These are phyloP conservation scores for Rhizopogon vinicolor DNA, from an alignment of 768 basidiomycete genomes.

Conservation along the genomic window DNA sequence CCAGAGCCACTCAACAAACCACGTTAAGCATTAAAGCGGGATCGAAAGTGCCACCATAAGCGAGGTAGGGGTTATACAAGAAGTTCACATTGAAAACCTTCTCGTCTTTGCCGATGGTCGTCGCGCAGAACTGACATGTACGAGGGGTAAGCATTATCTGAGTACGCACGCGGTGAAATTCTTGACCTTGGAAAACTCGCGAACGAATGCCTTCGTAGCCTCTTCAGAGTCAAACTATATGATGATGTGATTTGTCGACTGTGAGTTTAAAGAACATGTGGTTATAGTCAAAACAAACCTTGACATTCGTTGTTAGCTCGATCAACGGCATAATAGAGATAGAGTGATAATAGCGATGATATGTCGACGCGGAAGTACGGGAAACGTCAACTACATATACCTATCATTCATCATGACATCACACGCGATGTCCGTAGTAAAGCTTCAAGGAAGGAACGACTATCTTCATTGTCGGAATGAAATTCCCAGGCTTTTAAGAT, in stretches of 20 bases:
- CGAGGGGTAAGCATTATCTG: background rate
- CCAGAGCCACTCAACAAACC: conserved; percentile 34
- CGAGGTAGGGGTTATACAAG: conserved; percentile 53
- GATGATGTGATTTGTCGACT: too few relatives aligned
- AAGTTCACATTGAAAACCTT: conserved; percentile 49
- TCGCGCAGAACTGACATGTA: conserved; percentile 42
- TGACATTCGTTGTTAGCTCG: conserved; percentile 35
- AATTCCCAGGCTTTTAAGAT: too few relatives aligned
- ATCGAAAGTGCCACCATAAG: conserved; percentile 59
- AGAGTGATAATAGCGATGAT: background rate
- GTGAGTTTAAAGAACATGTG: background rate
- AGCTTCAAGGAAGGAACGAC: too few relatives aligned
- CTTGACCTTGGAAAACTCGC: conserved; percentile 32
- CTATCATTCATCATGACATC: too few relatives aligned
- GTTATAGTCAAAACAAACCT: conserved; percentile 13
- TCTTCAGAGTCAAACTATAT: conserved; percentile 11
- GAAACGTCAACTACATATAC: too few relatives aligned
- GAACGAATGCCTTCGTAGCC: conserved; percentile 19
- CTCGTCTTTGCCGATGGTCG: conserved; percentile 52
- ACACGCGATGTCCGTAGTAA: too few relatives aligned
- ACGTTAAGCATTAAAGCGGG: conserved; percentile 56
- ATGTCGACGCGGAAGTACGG: too few relatives aligned
- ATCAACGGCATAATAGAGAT: conserved; percentile 30
- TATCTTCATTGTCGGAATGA: too few relatives aligned
- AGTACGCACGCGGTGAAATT: background rate